Conservation (phyloP, 192 early-diverging fungal genomes). For the Backusella mclennaniae region DNA sequence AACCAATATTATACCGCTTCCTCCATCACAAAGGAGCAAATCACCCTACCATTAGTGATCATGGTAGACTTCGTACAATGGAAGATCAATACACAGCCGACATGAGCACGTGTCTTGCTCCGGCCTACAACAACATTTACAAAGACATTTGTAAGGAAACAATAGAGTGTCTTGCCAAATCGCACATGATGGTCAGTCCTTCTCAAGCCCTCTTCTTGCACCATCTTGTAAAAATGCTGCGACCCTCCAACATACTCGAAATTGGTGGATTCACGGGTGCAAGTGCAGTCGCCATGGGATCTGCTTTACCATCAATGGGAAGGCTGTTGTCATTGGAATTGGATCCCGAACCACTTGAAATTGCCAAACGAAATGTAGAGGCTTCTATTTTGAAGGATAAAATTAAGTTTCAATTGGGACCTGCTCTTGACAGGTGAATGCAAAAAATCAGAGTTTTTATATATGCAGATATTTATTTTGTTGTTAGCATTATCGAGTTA, state of each 20-base stretch:
- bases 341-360: constrained; percentile 42
- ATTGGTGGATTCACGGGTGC: constrained; percentile 70
- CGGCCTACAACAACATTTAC: background rate
- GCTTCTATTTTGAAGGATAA: constrained; percentile 32
- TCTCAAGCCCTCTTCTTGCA: constrained; percentile 51
- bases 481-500: constrained; percentile 1
- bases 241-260: constrained; percentile 57
- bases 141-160: constrained; percentile 5
- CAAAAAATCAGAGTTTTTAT: background rate
- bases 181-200: constrained; percentile 45
- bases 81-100: constrained; percentile 17
- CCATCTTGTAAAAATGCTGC: constrained; percentile 47
- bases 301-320: constrained; percentile 41
- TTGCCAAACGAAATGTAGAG: constrained; percentile 45
- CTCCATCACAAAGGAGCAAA: background rate
- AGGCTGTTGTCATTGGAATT: constrained; percentile 54
- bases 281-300: constrained; percentile 66
- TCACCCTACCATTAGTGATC: background rate
- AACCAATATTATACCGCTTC: background rate
- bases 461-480: background rate
- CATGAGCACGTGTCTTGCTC: background rate
- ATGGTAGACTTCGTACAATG: constrained; percentile 6
- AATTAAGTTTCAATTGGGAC: constrained; percentile 45
- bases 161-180: constrained; percentile 2
- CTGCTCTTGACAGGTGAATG: constrained; percentile 36